phyloP scores from a whole-genome alignment of 345 rosid genomes.

The Pugionium cornutum region DNA sequence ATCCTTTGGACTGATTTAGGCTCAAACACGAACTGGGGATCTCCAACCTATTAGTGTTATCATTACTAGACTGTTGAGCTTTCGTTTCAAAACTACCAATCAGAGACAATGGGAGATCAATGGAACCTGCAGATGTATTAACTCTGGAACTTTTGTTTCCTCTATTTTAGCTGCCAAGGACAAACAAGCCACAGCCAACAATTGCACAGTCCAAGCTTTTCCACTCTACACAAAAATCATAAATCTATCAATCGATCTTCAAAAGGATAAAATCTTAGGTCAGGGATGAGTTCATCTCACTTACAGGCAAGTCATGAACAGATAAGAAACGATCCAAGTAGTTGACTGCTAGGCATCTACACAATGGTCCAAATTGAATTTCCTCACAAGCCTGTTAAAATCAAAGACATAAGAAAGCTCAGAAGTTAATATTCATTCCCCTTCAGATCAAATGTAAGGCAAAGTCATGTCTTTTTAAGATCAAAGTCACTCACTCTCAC shows the following conservation, averaged over 20 bases:
- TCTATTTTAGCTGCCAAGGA: conserved; percentile 72
- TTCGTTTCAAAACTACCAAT: neutral
- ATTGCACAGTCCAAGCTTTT: conserved; percentile 60
- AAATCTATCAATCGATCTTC: conserved; percentile 1
- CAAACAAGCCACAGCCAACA: conserved; percentile 69
- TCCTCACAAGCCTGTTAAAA: conserved; percentile 59
- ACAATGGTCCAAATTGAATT: conserved; percentile 55
- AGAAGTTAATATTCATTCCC: neutral
- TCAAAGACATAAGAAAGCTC: neutral
- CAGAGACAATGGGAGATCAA: neutral
- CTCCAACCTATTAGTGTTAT: conserved; percentile 48
- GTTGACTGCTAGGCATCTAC: conserved; percentile 56
- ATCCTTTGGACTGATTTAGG: conserved; percentile 59
- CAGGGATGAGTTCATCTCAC: conserved; percentile 29
- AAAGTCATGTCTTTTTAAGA: conserved; percentile 33
- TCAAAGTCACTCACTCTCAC: conserved; percentile 31
- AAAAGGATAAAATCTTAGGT: neutral
- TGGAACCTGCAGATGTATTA: conserved; percentile 60
- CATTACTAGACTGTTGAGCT: conserved; percentile 14
- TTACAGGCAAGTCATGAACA: conserved; percentile 63
- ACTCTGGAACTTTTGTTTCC: conserved; percentile 56
- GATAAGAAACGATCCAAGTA: conserved; percentile 79
- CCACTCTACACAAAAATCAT: conserved; percentile 46
- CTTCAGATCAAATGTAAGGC: conserved; percentile 15
- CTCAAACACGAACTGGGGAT: conserved; percentile 53